phyloP scores from a whole-genome alignment of 495 filamentous ascomycete genomes.

The Platismatia glauca region DNA sequence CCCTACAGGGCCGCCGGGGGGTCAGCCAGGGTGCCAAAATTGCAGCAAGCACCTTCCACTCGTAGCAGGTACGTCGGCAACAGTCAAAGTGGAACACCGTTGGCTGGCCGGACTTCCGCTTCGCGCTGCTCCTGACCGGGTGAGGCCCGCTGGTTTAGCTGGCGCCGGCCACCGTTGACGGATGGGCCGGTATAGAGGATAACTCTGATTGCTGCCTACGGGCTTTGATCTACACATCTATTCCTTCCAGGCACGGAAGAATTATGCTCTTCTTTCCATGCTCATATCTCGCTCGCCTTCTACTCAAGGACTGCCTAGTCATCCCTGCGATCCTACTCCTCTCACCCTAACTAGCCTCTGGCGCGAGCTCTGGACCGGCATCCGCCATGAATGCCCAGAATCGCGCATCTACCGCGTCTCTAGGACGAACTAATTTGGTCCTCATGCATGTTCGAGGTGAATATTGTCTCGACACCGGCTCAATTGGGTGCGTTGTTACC shows the following conservation, averaged over 20 bases:
- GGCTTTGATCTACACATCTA: constrained; percentile 39
- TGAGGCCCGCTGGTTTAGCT: too few species aligned
- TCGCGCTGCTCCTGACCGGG: too few species aligned
- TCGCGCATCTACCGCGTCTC: constrained; percentile 69
- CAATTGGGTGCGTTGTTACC: constrained; percentile 83
- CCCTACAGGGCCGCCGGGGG: too few species aligned
- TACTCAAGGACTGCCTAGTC: constrained; percentile 54
- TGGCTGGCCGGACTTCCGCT: too few species aligned
- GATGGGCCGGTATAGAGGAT: too few species aligned
- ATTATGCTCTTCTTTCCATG: constrained; percentile 28
- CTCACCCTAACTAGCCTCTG: constrained; percentile 42
- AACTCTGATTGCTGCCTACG: constrained; percentile 64
- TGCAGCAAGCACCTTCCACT: too few species aligned
- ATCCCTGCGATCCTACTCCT: too few species aligned
- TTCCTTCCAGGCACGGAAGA: constrained; percentile 69
- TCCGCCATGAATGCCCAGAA: constrained; percentile 80
- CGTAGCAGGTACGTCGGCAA: too few species aligned
- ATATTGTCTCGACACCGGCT: constrained; percentile 70
- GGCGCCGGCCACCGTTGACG: too few species aligned
- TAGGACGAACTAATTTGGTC: constrained; percentile 75
- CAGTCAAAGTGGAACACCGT: too few species aligned
- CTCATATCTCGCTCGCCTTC: constrained; percentile 31
- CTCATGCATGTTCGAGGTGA: constrained; percentile 91
- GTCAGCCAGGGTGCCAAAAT: too few species aligned
- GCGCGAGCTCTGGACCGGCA: constrained; percentile 62